A percentile compares a stretch with the other conserved stretches of the same genome.
phyloP scores from a whole-genome alignment of 768 basidiomycete genomes.

The Mrakia gelida region DNA sequence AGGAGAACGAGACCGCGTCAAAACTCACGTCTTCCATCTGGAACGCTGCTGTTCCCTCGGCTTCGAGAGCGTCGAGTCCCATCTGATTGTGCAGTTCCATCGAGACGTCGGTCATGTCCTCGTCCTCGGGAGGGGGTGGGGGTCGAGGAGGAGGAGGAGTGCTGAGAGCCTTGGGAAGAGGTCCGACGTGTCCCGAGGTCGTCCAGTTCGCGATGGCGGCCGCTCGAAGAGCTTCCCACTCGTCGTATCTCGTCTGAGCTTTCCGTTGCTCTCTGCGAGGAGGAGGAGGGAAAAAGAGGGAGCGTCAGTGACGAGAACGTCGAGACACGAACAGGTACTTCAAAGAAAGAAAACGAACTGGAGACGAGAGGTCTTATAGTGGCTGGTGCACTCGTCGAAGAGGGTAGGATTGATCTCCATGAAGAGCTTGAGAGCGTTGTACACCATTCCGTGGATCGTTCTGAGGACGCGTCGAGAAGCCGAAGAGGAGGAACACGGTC shows the following conservation, averaged over 20 bases:
- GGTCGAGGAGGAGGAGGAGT: constrained; percentile 70
- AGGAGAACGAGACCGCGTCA: neutral
- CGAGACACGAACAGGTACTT: neutral
- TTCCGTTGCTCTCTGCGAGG: constrained; percentile 73
- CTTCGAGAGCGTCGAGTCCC: constrained; percentile 32
- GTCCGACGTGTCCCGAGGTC: constrained; percentile 36
- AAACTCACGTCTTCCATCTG: constrained; percentile 67
- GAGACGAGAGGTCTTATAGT: constrained; percentile 80
- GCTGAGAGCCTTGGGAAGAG: constrained; percentile 61
- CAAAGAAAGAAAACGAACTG: constrained; percentile 62
- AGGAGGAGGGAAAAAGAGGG: neutral
- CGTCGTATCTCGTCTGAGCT: constrained; percentile 74
- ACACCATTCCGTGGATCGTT: constrained; percentile 98
- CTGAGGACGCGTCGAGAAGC: constrained; percentile 47
- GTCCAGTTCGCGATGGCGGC: constrained; percentile 58
- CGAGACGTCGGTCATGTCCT: constrained; percentile 79
- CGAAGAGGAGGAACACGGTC: neutral
- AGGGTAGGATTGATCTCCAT: constrained; percentile 98
- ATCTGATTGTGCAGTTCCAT: constrained; percentile 64
- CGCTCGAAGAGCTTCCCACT: constrained; percentile 81
- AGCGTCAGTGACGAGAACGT: neutral
- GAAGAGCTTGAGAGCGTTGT: constrained; percentile 94
- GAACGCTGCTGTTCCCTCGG: constrained; percentile 52
- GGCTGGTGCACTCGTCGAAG: constrained; percentile 88
- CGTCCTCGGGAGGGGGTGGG: constrained; percentile 70